A percentile compares a stretch with the other conserved stretches of the same genome.
Evolutionary conservation across 2,329 filamentous ascomycete species (phyloP).

Genomic region (Aspergillus puulaauensis): DNA sequence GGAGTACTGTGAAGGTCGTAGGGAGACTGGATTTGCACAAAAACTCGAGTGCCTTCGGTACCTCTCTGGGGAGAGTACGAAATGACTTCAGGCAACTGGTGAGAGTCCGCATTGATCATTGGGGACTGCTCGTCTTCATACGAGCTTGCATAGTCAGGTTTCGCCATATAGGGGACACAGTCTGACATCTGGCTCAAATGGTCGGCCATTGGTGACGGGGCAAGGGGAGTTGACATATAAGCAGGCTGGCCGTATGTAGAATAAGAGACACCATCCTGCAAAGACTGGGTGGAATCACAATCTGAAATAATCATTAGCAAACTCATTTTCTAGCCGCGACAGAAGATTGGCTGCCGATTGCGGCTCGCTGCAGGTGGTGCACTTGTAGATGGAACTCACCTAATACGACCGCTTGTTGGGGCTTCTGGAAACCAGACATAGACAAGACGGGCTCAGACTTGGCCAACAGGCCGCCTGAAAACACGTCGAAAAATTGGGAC

Average conservation of each 20-base stretch:
- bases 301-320: conserved; percentile 25
- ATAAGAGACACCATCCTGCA: conserved; percentile 44
- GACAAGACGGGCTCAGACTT: conserved; percentile 65
- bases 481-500: conserved; percentile 43
- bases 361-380: not conserved
- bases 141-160: conserved; percentile 43
- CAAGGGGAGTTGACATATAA: conserved; percentile 39
- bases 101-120: conserved; percentile 64
- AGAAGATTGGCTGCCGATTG: not conserved
- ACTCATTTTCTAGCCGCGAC: not conserved
- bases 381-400: conserved; percentile 58
- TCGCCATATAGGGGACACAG: conserved; percentile 40
- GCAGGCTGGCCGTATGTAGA: conserved; percentile 38
- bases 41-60: conserved; percentile 66
- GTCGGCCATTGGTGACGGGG: conserved; percentile 42
- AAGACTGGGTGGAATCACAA: conserved; percentile 37
- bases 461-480: conserved; percentile 54
- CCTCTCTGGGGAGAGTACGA: conserved; percentile 71
- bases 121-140: conserved; percentile 65
- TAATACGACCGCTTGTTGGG: conserved; percentile 73
- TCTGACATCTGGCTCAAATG: conserved; percentile 42
- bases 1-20: conserved; percentile 69
- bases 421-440: conserved; percentile 81
- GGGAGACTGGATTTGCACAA: conserved; percentile 71
- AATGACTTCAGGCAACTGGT: conserved; percentile 62